Percentiles rank a stretch among this genome's conserved stretches.
Conservation (phyloP, 2,329 filamentous ascomycete species). For the Ascochyta koolunga region DNA sequence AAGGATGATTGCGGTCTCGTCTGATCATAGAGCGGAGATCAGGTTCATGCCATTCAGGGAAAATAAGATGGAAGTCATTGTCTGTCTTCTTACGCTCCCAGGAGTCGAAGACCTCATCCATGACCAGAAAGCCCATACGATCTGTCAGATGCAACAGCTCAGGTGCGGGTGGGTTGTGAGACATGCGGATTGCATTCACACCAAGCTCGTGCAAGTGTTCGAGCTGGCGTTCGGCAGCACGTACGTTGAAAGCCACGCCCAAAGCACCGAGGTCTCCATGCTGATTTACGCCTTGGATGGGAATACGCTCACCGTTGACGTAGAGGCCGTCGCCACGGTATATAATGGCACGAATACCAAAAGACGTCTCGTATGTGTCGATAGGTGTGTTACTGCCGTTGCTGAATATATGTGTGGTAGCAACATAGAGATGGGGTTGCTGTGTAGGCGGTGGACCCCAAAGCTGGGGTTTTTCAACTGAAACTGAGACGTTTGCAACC, state of each 20-base stretch:
- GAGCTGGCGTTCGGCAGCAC: slow-evolving; percentile 58
- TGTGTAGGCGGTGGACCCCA: slow-evolving; percentile 58
- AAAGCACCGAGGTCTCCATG: slow-evolving; percentile 60
- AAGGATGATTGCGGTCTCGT: slow-evolving; percentile 62
- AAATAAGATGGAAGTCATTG: slow-evolving; percentile 60
- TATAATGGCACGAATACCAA: slow-evolving; percentile 56
- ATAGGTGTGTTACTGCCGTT: slow-evolving; percentile 25
- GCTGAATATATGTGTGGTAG: slow-evolving; percentile 50
- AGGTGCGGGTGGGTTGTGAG: slow-evolving; percentile 61
- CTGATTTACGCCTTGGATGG: slow-evolving; percentile 57
- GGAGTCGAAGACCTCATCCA: slow-evolving; percentile 62
- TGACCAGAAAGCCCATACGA: slow-evolving; percentile 56
- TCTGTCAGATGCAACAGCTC: slow-evolving; percentile 60
- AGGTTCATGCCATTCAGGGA: slow-evolving; percentile 60
- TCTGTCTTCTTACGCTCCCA: slow-evolving; percentile 56
- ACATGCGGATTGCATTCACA: slow-evolving; percentile 58
- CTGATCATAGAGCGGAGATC: slow-evolving; percentile 60
- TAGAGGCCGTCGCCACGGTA: slow-evolving; percentile 53
- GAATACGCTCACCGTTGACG: slow-evolving; percentile 55
- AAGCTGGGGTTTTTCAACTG: slow-evolving; percentile 50
- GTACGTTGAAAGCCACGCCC: slow-evolving; percentile 58
- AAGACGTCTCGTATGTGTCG: slow-evolving; percentile 58
- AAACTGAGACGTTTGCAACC: slow-evolving; percentile 44
- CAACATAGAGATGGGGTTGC: slow-evolving; percentile 56
- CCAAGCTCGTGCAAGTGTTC: slow-evolving; percentile 59